A percentile compares a stretch with the other conserved stretches of the same genome.
These are phyloP conservation scores for Suillus tomentosus DNA, from an alignment of 768 basidiomycete genomes.

Conservation along the genomic window DNA sequence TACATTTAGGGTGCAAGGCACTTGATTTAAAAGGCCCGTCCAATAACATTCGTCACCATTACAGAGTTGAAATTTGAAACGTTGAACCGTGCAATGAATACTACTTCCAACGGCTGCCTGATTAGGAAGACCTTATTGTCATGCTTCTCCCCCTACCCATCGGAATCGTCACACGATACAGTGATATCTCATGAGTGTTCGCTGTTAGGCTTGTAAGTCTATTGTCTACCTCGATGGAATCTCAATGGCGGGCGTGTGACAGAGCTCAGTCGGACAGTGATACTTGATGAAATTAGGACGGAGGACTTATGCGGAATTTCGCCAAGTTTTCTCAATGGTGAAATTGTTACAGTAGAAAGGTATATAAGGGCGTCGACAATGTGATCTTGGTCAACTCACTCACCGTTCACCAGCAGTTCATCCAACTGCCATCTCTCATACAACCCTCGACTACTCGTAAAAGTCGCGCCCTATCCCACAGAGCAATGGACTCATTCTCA, in stretches of 20 bases:
- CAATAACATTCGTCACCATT: background rate
- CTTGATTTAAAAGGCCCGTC: background rate
- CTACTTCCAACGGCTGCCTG: background rate
- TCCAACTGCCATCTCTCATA: background rate
- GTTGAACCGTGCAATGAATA: background rate
- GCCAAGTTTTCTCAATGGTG: background rate
- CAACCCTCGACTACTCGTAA: background rate
- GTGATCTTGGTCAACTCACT: background rate
- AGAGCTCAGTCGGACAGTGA: background rate
- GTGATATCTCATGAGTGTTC: background rate
- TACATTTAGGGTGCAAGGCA: background rate
- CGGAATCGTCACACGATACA: constrained; percentile 2
- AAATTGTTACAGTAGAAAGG: background rate
- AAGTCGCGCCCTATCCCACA: background rate
- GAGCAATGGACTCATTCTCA: constrained; percentile 4
- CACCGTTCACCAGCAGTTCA: background rate
- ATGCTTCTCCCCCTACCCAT: background rate
- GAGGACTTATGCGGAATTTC: background rate
- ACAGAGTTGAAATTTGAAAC: too few relatives aligned
- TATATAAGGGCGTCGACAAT: background rate
- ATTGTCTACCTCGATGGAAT: background rate
- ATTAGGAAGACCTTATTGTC: constrained; percentile 1
- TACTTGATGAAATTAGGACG: background rate
- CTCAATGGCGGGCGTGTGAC: background rate
- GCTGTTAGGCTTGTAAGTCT: background rate